phyloP scores from a whole-genome alignment of 208 protist genomes.

The Acanthamoeba quina region DNA sequence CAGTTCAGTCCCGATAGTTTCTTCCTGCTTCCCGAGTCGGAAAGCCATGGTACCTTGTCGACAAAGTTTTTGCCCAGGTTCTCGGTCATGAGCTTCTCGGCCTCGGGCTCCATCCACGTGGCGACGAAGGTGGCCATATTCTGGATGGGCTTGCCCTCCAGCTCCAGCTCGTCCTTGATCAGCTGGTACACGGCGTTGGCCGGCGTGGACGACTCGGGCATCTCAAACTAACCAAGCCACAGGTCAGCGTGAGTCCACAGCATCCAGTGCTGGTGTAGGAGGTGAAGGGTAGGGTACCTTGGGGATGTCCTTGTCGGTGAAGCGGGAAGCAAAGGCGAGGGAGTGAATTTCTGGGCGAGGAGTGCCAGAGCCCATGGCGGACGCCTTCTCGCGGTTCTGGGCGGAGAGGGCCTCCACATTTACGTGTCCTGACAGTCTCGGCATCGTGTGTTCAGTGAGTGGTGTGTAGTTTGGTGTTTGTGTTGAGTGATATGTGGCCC shows the following conservation, averaged over 20 bases:
- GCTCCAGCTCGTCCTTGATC: constrained; percentile 72
- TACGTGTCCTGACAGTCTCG: constrained; percentile 2
- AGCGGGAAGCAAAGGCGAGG: constrained; percentile 16
- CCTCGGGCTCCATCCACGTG: constrained; percentile 65
- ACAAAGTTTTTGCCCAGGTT: constrained; percentile 76
- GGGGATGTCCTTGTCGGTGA: constrained; percentile 66
- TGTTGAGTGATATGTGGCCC: background rate
- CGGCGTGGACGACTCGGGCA: constrained; percentile 22
- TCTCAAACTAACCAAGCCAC: background rate
- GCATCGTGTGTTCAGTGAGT: background rate
- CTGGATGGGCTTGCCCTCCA: constrained; percentile 75
- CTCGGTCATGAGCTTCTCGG: constrained; percentile 68
- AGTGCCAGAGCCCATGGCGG: constrained; percentile 13
- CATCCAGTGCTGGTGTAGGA: background rate
- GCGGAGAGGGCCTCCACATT: constrained; percentile 24
- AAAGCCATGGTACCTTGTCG: constrained; percentile 43
- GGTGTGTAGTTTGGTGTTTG: background rate
- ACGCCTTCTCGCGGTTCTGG: background rate
- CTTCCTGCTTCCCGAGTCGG: no score
- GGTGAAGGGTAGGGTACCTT: background rate
- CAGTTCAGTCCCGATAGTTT: background rate
- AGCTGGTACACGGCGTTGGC: constrained; percentile 65
- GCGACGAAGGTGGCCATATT: constrained; percentile 75
- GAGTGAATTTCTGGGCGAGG: constrained; percentile 30
- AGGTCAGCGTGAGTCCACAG: no score